Percentiles rank a stretch among this genome's conserved stretches.
phyloP scores from a whole-genome alignment of 2,329 filamentous ascomycete species.

The Coniella vitis region DNA sequence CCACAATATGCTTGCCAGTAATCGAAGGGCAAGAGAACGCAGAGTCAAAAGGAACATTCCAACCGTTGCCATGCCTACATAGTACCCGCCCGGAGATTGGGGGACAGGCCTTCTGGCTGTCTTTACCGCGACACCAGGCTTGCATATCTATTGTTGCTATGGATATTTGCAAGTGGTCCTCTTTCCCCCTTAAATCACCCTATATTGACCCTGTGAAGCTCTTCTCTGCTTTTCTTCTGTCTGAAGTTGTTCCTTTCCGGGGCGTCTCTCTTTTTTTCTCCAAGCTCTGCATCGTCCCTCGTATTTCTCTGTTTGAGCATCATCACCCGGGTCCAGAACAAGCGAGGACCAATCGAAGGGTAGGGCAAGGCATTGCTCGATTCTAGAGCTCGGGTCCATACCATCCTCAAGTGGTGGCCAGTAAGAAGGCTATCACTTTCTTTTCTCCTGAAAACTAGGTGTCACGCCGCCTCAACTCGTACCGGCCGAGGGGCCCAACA shows the following conservation, averaged over 20 bases:
- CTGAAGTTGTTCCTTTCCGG: conserved; percentile 4
- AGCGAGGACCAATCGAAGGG: no score
- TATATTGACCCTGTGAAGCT: background rate
- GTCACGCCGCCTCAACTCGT: no score
- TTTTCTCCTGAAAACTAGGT: no score
- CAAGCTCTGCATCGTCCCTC: background rate
- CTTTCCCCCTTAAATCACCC: conserved; percentile 7
- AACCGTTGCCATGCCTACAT: conserved; percentile 14
- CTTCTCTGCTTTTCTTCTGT: background rate
- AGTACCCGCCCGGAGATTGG: conserved; percentile 8
- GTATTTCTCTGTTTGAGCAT: background rate
- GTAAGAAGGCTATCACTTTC: no score
- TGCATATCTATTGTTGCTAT: conserved; percentile 17
- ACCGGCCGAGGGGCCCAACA: no score
- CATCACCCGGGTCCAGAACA: background rate
- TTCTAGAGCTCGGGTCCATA: no score
- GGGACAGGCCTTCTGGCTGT: conserved; percentile 1
- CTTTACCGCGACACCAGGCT: conserved; percentile 4
- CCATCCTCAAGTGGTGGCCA: no score
- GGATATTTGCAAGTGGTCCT: conserved; percentile 7
- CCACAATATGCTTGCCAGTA: conserved; percentile 2
- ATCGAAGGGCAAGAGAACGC: background rate
- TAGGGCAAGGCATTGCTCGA: no score
- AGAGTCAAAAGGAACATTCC: conserved; percentile 8
- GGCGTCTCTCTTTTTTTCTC: background rate